Conservation (phyloP, 1,139 yeast species). For the Yamadazyma spencermartinsiae region DNA sequence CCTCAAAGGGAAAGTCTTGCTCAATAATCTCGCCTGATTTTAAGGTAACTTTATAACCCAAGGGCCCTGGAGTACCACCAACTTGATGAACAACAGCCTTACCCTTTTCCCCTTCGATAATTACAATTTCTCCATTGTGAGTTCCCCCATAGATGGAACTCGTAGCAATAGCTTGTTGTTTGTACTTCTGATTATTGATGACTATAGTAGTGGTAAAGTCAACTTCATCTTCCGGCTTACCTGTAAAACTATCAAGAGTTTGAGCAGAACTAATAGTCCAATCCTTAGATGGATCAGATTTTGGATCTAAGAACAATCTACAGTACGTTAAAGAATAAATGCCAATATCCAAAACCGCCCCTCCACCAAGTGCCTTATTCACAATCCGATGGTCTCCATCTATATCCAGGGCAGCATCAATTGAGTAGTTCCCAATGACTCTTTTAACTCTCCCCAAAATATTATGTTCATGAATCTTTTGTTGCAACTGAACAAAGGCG, state of each 20-base stretch:
- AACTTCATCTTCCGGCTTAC: constrained; percentile 16
- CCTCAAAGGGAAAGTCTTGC: constrained; percentile 26
- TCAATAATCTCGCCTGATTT: constrained; percentile 21
- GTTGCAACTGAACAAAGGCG: constrained; percentile 32
- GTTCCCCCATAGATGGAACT: constrained; percentile 19
- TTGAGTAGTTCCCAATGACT: constrained; percentile 33
- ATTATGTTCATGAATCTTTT: constrained; percentile 36
- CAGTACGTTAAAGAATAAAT: constrained; percentile 53
- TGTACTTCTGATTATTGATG: constrained; percentile 19
- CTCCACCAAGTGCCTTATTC: constrained; percentile 56
- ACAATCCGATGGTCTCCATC: constrained; percentile 31
- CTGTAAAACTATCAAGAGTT: constrained; percentile 14
- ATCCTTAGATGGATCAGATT: constrained; percentile 15
- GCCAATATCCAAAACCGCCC: constrained; percentile 61
- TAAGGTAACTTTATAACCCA: constrained; percentile 20
- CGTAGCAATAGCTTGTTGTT: constrained; percentile 24
- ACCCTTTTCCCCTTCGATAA: constrained; percentile 27
- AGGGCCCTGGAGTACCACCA: constrained; percentile 20
- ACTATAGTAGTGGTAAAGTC: constrained; percentile 24
- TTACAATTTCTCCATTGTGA: constrained; percentile 18
- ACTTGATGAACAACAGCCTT: constrained; percentile 17
- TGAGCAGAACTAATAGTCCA: constrained; percentile 22
- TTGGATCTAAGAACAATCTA: constrained; percentile 35
- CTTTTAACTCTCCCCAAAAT: constrained; percentile 45
- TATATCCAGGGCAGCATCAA: constrained; percentile 19